Evolutionary conservation across 208 protist species (phyloP), one percentile per base, ranked within the genome.

Genomic region (Porcisia deanei): DNA sequence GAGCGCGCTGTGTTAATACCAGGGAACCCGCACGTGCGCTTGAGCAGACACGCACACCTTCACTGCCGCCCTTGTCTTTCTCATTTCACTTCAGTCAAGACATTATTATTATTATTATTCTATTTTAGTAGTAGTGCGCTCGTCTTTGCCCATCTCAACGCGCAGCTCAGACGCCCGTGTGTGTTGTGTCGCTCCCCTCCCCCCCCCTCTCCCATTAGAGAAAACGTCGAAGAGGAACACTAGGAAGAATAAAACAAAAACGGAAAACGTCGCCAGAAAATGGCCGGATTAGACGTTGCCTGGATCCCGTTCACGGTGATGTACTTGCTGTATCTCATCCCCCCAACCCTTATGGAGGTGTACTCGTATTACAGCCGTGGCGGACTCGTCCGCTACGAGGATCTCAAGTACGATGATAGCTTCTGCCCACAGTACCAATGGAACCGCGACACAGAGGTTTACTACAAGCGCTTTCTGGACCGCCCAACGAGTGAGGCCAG

Each of bases 291-390:
- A 57, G 93, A 97, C 65, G 85, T 90, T 57, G 90, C 84, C 9
- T 95, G 90, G 91, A 93, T 96, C 59, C 93, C 93, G 5, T 94
- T 94, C 70, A 85, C 82, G 76, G 87, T 97, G 73, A 85, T 96
- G 83, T 97, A 97, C 81, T 80, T 97, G 45, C 84, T 97, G 60
- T 95, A 95, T 76, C 77, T 94, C 63, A 92, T 97, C 57, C 93
- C 89, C 10, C 93, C 91, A n/a, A 96, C 93, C 1, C 87, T 97
- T 81, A 94, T 96, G 91, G 91, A 96, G 79, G 90, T 97, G 49
- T 96, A 96, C 80, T 92, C 88, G 25, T 97, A 97, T 83, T 97
- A 97, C 76, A 95, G 86, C 69, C 91, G 93, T 65, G 93, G 93
- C 39, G 93, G 93, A 22, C 83, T 96, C 61, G 88, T 94, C 30